Conservation (phyloP, 2,329 filamentous ascomycete genomes). For the Botrytis sinoallii region DNA sequence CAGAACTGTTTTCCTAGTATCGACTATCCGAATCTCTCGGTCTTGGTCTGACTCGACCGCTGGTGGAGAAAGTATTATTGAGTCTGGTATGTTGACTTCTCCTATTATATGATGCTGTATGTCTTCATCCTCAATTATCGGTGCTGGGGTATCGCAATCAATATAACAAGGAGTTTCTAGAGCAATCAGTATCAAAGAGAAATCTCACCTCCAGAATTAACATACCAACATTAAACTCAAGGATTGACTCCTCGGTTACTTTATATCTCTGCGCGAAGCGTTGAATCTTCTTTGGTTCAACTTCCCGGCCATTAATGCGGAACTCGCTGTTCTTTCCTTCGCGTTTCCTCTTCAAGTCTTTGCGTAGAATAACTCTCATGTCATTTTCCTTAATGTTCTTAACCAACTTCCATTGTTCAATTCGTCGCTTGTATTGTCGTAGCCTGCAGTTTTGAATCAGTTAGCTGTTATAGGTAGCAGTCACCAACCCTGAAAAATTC, state of each 20-base stretch:
- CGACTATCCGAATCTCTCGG: not conserved
- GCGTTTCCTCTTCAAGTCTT: not conserved
- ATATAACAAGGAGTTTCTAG: not conserved
- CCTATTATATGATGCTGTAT: not conserved
- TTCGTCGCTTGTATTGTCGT: not conserved
- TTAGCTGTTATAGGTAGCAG: not conserved
- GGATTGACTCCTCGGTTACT: not conserved
- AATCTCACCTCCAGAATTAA: not conserved
- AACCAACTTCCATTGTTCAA: not conserved
- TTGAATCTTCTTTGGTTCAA: not conserved
- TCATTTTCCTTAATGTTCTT: conserved; percentile 1
- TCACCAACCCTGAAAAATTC: not conserved
- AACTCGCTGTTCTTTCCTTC: not conserved
- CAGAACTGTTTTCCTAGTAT: not conserved
- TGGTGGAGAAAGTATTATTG: accelerated
- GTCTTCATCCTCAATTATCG: not conserved
- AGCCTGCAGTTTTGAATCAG: not conserved
- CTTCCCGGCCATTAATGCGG: not conserved
- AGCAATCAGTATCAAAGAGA: not conserved
- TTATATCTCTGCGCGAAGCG: conserved; percentile 1
- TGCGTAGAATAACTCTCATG: not conserved
- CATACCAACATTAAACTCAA: not conserved
- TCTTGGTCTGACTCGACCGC: too few species aligned
- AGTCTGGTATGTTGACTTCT: not conserved
- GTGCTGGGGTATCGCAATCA: not conserved